phyloP scores from a whole-genome alignment of 1,284 basidiomycete species.

The Rhodotorula sp. region DNA sequence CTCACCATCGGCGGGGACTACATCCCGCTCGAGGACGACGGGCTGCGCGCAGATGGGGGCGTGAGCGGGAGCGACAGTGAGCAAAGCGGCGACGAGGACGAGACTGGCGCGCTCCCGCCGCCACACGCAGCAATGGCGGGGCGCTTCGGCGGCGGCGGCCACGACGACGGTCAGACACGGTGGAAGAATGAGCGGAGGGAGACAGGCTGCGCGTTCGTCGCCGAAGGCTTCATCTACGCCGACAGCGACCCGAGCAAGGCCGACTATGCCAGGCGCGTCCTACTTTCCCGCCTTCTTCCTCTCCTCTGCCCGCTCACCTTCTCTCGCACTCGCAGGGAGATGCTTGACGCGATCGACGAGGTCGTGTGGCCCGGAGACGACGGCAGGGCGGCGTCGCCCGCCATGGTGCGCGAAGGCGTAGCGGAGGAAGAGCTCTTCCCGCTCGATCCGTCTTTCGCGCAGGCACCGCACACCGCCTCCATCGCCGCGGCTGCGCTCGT shows the following conservation, averaged over 20 bases:
- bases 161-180: background rate
- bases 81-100: background rate
- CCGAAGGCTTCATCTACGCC: conserved; percentile 29
- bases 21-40: conserved; percentile 15
- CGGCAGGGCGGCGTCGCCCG: background rate
- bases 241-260: conserved; percentile 8
- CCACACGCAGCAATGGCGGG: background rate
- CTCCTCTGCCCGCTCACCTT: background rate
- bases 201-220: conserved; percentile 13
- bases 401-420: background rate
- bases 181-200: conserved; percentile 15
- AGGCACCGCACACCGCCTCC: background rate
- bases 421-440: background rate
- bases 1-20: conserved; percentile 15
- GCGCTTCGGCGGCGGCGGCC: background rate
- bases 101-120: background rate
- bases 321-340: background rate
- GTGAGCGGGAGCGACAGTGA: background rate
- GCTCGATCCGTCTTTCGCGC: background rate
- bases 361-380: background rate
- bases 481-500: background rate
- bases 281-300: too few relatives aligned
- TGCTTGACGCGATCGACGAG: background rate
- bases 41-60: background rate
- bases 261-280: conserved; percentile 30